phyloP scores from a whole-genome alignment of 2,329 filamentous ascomycete species.

The Thermothelomyces thermophilus region DNA sequence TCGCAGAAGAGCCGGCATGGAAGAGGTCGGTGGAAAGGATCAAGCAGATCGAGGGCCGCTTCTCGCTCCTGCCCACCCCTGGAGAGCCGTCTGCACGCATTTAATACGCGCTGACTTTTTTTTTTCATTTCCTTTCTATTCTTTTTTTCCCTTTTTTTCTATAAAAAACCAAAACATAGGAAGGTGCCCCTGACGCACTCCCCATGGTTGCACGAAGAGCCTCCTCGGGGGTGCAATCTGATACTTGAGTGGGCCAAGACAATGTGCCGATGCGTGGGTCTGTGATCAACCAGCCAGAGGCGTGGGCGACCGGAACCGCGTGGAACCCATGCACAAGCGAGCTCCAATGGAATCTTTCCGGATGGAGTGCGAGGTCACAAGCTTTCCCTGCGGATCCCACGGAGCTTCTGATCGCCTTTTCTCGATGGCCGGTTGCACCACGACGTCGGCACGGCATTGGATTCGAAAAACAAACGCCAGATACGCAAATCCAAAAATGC shows the following conservation, averaged over 20 bases:
- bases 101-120: background rate
- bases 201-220: no score
- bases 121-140: background rate
- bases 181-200: no score
- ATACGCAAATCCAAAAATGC: background rate
- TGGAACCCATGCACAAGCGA: background rate
- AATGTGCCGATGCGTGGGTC: slow-evolving; percentile 1
- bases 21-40: slow-evolving; percentile 43
- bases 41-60: slow-evolving; percentile 40
- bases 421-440: background rate
- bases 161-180: no score
- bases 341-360: slow-evolving; percentile 1
- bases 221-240: background rate
- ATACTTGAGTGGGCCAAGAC: background rate
- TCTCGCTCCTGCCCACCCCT: slow-evolving; percentile 27
- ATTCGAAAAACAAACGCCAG: background rate
- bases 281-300: slow-evolving; percentile 4
- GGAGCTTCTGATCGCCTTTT: background rate
- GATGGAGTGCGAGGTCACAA: background rate
- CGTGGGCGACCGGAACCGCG: background rate
- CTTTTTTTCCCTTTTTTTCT: background rate
- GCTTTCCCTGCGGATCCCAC: slow-evolving; percentile 3
- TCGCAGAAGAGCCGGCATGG: slow-evolving; percentile 44
- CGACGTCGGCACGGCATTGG: slow-evolving; percentile 15
- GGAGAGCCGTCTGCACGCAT: slow-evolving; percentile 5